Base-by-base conservation (phyloP, 2,329 filamentous ascomycete species). In the Gremmenia infestans region DNA sequence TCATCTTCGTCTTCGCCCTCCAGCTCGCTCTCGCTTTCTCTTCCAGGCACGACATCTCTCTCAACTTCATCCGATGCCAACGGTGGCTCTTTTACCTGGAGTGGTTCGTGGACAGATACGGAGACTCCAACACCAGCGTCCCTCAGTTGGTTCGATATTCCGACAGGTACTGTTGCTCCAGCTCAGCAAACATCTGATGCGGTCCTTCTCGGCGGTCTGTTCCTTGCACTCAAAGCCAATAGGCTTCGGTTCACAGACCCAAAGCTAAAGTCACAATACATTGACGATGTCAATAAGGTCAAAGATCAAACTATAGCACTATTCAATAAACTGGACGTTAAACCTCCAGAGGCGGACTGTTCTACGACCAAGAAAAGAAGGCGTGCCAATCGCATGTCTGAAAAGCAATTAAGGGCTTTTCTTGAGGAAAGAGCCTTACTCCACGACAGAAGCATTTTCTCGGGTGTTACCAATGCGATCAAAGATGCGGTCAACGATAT, bases 401-500 rank as follows among this genome's bases (percentile, higher is more conserved):
- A 57, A 36, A 49, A 36, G 48, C 49, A 56, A 35, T 42, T 56
- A 19, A 48, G 54, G 48, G n/a, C 22, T 7, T 12, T 17, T 17
- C 15, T 42, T 35, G 36, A 11, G 3, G 36, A 39, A 39, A 42
- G 39, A 42, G 28, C 15, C 36, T 36, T 48, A 42, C 40, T 57
- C n/a, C 52, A 23, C 7, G 45, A 57, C 14, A 51, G 56, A 28
- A 50, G 37, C 15, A 28, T 58, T 3, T 40, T 58, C 14, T 52
- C 48, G 15, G 25, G 48, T 15, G 17, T 58, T 23, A 37, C 49
- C 36, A 35, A 48, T 47, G 25, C 32, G 2, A 50, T 55, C 35
- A 36, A 37, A 22, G 47, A 43, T 19, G 54, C 50, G 8, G 28
- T 56, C 45, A 6, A 42, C 22, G 46, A 54, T 54, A 43, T 58